Percentiles rank a stretch among this genome's conserved stretches.
phyloP scores from a whole-genome alignment of 768 basidiomycete species.

The Tricholoma sp. region DNA sequence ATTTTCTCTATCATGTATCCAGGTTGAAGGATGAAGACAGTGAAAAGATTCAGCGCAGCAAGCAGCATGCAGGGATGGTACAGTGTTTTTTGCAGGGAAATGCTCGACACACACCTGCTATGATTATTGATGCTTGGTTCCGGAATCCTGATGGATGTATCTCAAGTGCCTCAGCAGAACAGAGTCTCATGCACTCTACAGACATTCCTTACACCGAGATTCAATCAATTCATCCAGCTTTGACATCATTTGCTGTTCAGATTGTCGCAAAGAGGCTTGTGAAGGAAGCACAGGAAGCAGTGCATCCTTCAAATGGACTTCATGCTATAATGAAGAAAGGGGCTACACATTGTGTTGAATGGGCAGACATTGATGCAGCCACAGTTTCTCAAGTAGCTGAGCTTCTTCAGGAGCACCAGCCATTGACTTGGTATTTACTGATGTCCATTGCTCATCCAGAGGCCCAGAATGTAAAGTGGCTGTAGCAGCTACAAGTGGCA shows the following conservation, averaged over 20 bases:
- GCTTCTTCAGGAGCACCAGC: too few relatives aligned
- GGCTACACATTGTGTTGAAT: too few relatives aligned
- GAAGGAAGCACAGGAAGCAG: slow-evolving; percentile 14
- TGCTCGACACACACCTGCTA: too few relatives aligned
- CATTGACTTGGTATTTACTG: too few relatives aligned
- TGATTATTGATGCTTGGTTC: not conserved
- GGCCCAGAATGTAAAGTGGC: slow-evolving; percentile 17
- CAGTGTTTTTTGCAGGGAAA: too few relatives aligned
- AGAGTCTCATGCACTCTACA: slow-evolving; percentile 10
- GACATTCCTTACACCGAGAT: slow-evolving; percentile 13
- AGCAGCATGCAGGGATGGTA: not conserved
- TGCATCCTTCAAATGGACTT: too few relatives aligned
- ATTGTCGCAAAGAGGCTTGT: slow-evolving; percentile 15
- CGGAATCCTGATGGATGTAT: not conserved
- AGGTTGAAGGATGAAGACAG: not conserved
- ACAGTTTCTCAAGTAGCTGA: too few relatives aligned
- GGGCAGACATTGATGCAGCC: too few relatives aligned
- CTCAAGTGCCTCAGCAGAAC: not conserved
- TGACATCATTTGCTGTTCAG: slow-evolving; percentile 27
- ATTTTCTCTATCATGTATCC: too few relatives aligned
- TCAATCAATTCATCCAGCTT: slow-evolving; percentile 16
- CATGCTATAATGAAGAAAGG: too few relatives aligned
- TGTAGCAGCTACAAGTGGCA: slow-evolving; percentile 16
- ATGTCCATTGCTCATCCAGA: too few relatives aligned
- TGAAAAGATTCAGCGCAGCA: too few relatives aligned